Evolutionary conservation across 345 rosid species (phyloP).

Genomic region (Populus alba): DNA sequence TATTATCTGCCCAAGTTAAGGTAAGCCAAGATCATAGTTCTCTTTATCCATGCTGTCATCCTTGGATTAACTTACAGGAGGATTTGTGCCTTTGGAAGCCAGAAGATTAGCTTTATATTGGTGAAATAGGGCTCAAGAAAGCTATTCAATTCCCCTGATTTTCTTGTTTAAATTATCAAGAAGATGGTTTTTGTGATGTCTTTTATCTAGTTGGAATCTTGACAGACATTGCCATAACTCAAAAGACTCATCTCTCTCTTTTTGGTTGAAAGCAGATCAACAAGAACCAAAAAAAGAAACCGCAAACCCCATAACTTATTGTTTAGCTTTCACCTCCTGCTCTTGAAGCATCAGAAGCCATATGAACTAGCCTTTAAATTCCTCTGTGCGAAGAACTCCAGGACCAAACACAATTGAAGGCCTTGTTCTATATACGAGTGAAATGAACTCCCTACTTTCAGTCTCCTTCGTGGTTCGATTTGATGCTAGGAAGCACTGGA

Average conservation of each 20-base stretch:
- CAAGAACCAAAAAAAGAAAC: constrained; percentile 13
- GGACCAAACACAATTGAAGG: neutral
- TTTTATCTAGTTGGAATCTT: constrained; percentile 28
- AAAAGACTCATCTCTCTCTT: constrained; percentile 2
- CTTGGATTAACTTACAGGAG: neutral
- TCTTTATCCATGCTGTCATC: neutral
- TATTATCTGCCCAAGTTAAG: neutral
- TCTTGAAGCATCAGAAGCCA: neutral
- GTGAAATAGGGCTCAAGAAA: too few species aligned
- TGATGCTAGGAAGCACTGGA: constrained; percentile 5
- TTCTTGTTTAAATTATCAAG: neutral
- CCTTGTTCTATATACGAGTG: constrained; percentile 12
- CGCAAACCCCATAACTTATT: constrained; percentile 4
- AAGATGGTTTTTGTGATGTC: constrained; percentile 24
- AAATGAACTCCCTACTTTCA: constrained; percentile 37
- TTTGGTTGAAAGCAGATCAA: constrained; percentile 24
- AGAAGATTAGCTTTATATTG: neutral
- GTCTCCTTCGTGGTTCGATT: constrained; percentile 50
- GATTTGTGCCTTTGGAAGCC: neutral
- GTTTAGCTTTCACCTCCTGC: neutral
- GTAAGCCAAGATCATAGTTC: neutral
- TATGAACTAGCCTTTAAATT: constrained; percentile 3
- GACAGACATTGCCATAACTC: constrained; percentile 19
- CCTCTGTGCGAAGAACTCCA: neutral
- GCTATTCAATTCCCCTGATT: neutral